A percentile compares a stretch with the other conserved stretches of the same genome.
Evolutionary conservation across 352 stramenopile genomes (phyloP).

Genomic region (Aphanomyces stellatus): DNA sequence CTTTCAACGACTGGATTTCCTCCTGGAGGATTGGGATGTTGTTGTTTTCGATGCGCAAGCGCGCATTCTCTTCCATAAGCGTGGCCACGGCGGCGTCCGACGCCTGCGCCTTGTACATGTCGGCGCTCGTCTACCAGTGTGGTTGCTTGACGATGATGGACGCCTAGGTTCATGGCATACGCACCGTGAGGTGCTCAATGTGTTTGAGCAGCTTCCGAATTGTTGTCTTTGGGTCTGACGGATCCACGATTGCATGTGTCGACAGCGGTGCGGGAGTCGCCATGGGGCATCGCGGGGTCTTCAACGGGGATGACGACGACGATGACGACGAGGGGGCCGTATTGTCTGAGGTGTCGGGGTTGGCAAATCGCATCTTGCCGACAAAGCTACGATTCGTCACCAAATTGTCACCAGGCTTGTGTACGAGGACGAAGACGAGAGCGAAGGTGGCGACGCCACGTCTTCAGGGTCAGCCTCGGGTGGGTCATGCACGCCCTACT

Average conservation of each 20-base stretch:
- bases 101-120: slow-evolving; percentile 43
- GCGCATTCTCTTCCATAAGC: slow-evolving; percentile 53
- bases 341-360: too few species aligned
- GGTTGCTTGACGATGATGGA: not conserved
- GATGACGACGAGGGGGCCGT: too few species aligned
- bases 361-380: slow-evolving; percentile 19
- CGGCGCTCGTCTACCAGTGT: slow-evolving; percentile 38
- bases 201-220: slow-evolving; percentile 78
- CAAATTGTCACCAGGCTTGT: too few species aligned
- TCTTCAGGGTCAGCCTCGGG: not conserved
- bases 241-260: slow-evolving; percentile 57
- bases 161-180: not conserved
- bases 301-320: too few species aligned
- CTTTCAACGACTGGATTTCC: slow-evolving; percentile 59
- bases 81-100: slow-evolving; percentile 38
- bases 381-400: slow-evolving; percentile 21
- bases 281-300: not conserved
- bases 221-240: slow-evolving; percentile 70
- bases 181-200: slow-evolving; percentile 68
- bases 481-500: not conserved
- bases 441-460: not conserved
- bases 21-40: slow-evolving; percentile 77
- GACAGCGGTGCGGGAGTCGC: slow-evolving; percentile 23
- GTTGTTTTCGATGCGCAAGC: slow-evolving; percentile 72
- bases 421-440: not conserved